Conservation (phyloP, 495 filamentous ascomycete genomes). For the Podospora appendiculata region DNA sequence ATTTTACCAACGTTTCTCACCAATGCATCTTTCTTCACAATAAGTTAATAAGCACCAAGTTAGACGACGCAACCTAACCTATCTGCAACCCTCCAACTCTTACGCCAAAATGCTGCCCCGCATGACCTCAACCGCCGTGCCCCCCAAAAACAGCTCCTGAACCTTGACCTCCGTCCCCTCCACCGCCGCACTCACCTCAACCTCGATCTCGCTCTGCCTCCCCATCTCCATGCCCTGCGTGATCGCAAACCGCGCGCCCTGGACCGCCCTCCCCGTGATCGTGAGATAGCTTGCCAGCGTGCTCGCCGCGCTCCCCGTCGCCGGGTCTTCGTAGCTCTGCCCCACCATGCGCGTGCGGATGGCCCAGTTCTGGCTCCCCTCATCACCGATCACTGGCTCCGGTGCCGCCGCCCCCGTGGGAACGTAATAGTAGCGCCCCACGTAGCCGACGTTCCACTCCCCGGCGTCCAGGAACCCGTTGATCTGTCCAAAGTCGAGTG, state of each 20-base stretch:
- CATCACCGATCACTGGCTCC: constrained; percentile 1
- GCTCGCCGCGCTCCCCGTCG: constrained; percentile 57
- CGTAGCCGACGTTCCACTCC: constrained; percentile 45
- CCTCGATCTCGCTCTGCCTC: constrained; percentile 48
- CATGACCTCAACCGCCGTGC: constrained; percentile 51
- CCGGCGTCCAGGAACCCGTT: constrained; percentile 44
- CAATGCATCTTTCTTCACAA: no score
- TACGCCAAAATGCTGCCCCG: constrained; percentile 30
- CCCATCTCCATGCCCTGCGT: constrained; percentile 79
- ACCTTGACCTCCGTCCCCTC: constrained; percentile 29
- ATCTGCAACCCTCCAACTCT: no score
- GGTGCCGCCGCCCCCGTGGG: constrained; percentile 12
- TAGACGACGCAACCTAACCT: no score
- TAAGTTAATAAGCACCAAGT: no score
- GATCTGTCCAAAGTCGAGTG: constrained; percentile 20
- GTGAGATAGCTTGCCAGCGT: constrained; percentile 51
- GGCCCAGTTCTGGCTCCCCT: constrained; percentile 8
- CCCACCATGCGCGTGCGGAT: constrained; percentile 48
- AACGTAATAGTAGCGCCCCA: constrained; percentile 50
- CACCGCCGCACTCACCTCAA: constrained; percentile 32
- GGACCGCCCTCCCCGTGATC: constrained; percentile 29
- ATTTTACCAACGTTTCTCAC: no score
- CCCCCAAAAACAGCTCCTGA: constrained; percentile 45
- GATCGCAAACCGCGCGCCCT: constrained; percentile 38
- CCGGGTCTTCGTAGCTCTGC: constrained; percentile 55